Evolutionary conservation across 2,329 filamentous ascomycete genomes (phyloP).

Genomic region (Cadophora sp.): DNA sequence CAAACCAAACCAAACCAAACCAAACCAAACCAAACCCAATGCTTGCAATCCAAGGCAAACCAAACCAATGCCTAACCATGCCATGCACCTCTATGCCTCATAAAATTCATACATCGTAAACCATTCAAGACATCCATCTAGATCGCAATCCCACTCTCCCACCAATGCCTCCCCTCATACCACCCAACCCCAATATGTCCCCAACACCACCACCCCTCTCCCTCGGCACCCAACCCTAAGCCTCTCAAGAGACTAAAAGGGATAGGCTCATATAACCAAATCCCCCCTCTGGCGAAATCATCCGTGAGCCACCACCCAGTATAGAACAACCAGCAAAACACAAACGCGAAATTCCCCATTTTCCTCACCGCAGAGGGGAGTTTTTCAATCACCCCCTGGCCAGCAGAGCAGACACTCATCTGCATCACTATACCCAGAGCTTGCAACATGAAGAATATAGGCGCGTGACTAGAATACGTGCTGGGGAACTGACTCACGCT

Average conservation of each 20-base stretch:
- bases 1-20: neutral
- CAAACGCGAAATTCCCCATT: constrained; percentile 65
- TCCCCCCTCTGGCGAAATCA: constrained; percentile 74
- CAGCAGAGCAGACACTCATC: constrained; percentile 46
- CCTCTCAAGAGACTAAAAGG: constrained; percentile 75
- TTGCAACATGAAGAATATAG: constrained; percentile 77
- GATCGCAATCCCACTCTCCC: constrained; percentile 56
- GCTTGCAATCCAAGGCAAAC: neutral
- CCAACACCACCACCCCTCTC: constrained; percentile 74
- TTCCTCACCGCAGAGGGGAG: constrained; percentile 57
- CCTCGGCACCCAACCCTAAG: constrained; percentile 66
- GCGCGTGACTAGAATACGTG: constrained; percentile 58
- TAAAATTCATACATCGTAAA: neutral
- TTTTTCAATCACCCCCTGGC: constrained; percentile 45
- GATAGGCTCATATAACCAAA: constrained; percentile 86
- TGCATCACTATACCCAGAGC: constrained; percentile 71
- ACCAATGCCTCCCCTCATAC: constrained; percentile 69
- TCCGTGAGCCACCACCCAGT: constrained; percentile 73
- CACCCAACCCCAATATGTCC: constrained; percentile 56
- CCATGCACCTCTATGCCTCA: constrained; percentile 2
- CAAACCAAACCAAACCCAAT: neutral
- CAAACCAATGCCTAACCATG: neutral
- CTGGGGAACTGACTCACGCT: constrained; percentile 69
- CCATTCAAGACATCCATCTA: neutral
- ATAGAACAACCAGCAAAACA: constrained; percentile 69